Evolutionary conservation across 169 alveolate species (phyloP), one percentile per base, ranked within the genome.

Genomic region (Eimeria maxima): DNA sequence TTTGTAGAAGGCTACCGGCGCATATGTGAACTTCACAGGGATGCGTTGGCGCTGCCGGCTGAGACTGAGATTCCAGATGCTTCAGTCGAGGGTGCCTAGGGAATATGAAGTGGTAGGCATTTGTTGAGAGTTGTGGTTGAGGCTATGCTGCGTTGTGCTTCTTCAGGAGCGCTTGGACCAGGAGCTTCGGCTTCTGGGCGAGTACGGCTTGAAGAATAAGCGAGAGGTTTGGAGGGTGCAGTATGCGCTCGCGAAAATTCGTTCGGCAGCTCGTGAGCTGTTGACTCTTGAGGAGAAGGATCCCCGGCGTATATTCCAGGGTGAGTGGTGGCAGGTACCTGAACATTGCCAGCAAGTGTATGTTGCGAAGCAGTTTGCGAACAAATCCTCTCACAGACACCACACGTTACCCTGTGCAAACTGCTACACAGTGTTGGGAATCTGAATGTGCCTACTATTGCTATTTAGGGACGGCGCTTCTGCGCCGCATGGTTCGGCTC

Each of bases 241-340:
- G 97, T 99, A 98, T 94, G 98, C 99, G 67, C 98, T 99, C 89
- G 99, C 99, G 73, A 99, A 99, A 98, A 99, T 99, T 96, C 99
- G 99, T 96, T 98, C 99, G 55, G 99, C 99, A 55, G 99, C 99
- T 50, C 99, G 99, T 97, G 99, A 99, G 96, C 98, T 99, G 95
- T 98, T 99, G 96, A 99, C 99, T 95, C 98, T 99, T 84, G 99
- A 99, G 57, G 99, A 98, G 95, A 98, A 98, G 97, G 99, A 99
- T 96, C 98, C 99, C 67, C 98, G 98, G 95, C 98, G 99, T 88
- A 97, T 99, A 69, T 99, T 99, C 98, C 99, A 99, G 97, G 99
- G 99, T 96, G 96, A 67, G 96, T 45, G 27, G n/a, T 42, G 24
- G 44, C 53, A 7, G 89, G 47, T 50, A 27, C 10, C 44, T 18